A percentile compares a stretch with the other conserved stretches of the same genome.
Evolutionary conservation across 2,329 filamentous ascomycete genomes (phyloP).

Genomic region (Claviceps humidiphila): DNA sequence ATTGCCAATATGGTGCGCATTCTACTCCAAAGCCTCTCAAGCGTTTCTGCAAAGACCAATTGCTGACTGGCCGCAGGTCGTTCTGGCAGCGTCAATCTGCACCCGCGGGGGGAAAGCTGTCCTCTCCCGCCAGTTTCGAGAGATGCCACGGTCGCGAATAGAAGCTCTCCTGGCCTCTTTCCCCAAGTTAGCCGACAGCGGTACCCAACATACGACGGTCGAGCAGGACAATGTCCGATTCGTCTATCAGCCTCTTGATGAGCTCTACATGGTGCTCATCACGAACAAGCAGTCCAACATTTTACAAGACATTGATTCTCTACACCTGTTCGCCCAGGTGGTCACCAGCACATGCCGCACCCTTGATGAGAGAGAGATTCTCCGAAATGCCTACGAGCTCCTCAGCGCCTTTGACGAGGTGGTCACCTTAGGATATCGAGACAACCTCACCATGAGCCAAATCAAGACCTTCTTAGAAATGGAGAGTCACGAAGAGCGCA

Average conservation of each 20-base stretch:
- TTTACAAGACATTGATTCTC: conserved; percentile 94
- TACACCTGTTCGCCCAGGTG: conserved; percentile 95
- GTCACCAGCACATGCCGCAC: conserved; percentile 94
- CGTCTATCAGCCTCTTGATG: conserved; percentile 96
- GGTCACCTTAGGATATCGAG: conserved; percentile 86
- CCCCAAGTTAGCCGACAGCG: conserved; percentile 90
- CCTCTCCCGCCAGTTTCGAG: conserved; percentile 91
- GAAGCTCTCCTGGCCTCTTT: conserved; percentile 95
- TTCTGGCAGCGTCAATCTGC: conserved; percentile 97
- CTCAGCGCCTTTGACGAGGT: conserved; percentile 95
- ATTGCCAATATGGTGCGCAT: conserved; percentile 26
- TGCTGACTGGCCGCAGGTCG: conserved; percentile 49
- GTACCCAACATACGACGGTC: conserved; percentile 94
- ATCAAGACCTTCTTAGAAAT: conserved; percentile 99
- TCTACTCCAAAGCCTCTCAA: background rate
- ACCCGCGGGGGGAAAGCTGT: conserved; percentile 97
- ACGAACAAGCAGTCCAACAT: conserved; percentile 99
- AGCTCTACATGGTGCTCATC: conserved; percentile 98
- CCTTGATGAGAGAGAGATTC: conserved; percentile 87
- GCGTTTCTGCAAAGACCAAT: background rate
- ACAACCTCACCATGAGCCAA: conserved; percentile 91
- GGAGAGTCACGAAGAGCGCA: conserved; percentile 97
- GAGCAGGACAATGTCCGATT: conserved; percentile 99
- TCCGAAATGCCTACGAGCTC: conserved; percentile 89
- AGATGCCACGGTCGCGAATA: conserved; percentile 93